Evolutionary conservation across 1,284 basidiomycete genomes (phyloP), one percentile per base, ranked within the genome.

Genomic region (Termitomyces sp.): DNA sequence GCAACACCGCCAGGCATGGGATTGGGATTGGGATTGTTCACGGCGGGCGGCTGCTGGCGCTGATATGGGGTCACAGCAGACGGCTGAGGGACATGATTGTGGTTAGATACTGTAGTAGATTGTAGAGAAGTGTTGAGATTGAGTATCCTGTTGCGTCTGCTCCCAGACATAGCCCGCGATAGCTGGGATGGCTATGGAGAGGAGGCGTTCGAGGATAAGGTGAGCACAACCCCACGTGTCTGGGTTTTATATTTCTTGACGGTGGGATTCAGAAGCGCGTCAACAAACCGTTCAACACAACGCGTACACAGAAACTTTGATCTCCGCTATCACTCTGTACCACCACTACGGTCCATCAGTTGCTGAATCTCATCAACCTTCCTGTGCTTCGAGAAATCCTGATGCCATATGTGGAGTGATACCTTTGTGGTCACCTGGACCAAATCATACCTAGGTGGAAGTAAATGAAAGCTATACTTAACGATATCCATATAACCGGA

Each of bases 301-400:
- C 59, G 57, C 61, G 59, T 59, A 53, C 50, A 61, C 53, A 58
- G 21, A 24, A 14, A 18, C 9, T n/a, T 30, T 30, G 28, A 30
- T 30, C n/a, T n/a, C n/a, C n/a, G n/a, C n/a, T n/a, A n/a, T n/a
- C n/a, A n/a, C n/a, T n/a, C n/a, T n/a, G n/a, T n/a, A n/a, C n/a
- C n/a, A n/a, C n/a, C n/a, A n/a, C n/a, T n/a, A n/a, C n/a, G n/a
- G n/a, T n/a, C n/a, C n/a, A n/a, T n/a, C n/a, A n/a, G 21, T 24
- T 5, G 21, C 21, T 24, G 21, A 24, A 24, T 24, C 21, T 24
- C 21, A 24, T 24, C 21, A 24, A 24, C 3, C 5, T 24, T 24
- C 21, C 21, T 24, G 21, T 24, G 21, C 21, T 24, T 24, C 2
- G 5, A 24, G 21, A 5, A 24, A 24, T 24, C 21, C 21, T 24